Base-by-base conservation (phyloP, 78 protist species). In the Mantamonas sphyraenae region DNA sequence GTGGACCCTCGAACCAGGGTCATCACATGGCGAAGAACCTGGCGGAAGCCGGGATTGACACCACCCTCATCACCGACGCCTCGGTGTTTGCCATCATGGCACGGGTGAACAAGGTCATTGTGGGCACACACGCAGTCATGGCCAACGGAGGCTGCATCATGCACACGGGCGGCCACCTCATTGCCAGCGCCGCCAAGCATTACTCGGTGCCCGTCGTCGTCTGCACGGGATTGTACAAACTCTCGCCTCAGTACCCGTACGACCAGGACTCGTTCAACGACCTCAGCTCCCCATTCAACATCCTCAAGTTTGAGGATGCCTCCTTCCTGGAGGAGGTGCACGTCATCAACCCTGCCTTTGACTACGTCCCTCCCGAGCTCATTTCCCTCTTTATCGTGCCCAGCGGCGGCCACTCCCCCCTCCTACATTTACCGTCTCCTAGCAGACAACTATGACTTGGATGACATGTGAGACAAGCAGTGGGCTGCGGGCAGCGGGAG, bases 111-210 rank as follows among this genome's bases (percentile, higher is more conserved):
- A 95, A 95, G 68, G 96, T 88, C 10, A 38, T 81, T 2, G 7
- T 84, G 22, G 80, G 78, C 34, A 35, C 73, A 12, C 34, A 43
- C 3, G 63, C 84, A 3, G 90, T 93, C 16, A 75, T 95, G 90
- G 98, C 98, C 5, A 90, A 94, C 56, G 98, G 98, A 45, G 98
- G 97, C 19, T 55, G 93, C 39, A 63, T 93, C 35, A 95, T 95
- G 10, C 56, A 60, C 31, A 69, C 87, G 1, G 96, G 97, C 19
- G 38, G 79, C 31, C 94, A 89, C 65, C 39, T 42, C 8, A 69
- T 93, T n/a, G 92, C 94, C 22, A 55, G 86, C 9, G 96, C 97
- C 2, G 98, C 98, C 26, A 66, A 86, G 60, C 73, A 75, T 38
- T 86, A 82, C 50, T 60, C 87, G 22, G 96, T 93, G 20, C 98